Evolutionary conservation across 2,329 filamentous ascomycete genomes (phyloP).

Genomic region (Thelonectria olida): DNA sequence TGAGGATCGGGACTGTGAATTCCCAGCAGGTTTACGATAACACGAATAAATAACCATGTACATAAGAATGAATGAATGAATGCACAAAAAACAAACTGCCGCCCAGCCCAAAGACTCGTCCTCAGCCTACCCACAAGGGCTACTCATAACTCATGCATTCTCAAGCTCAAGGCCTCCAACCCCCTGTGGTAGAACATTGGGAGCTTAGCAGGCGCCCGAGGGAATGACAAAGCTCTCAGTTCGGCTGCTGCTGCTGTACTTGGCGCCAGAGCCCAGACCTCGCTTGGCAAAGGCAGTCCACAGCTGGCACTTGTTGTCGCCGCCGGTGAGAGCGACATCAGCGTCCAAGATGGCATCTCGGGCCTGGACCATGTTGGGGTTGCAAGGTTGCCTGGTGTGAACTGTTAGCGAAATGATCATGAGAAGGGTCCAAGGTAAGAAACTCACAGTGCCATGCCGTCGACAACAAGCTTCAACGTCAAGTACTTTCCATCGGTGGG

Average conservation of each 20-base stretch:
- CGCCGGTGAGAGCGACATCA: slow-evolving; percentile 60
- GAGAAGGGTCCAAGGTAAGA: rapidly evolving
- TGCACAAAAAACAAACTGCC: too few species aligned
- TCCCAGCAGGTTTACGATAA: too few species aligned
- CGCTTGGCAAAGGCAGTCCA: slow-evolving; percentile 67
- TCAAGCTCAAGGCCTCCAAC: too few species aligned
- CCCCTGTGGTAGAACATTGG: too few species aligned
- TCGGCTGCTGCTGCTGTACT: slow-evolving; percentile 39
- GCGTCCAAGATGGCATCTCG: slow-evolving; percentile 66
- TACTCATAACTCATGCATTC: too few species aligned
- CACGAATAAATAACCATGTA: too few species aligned
- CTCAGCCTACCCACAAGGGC: too few species aligned
- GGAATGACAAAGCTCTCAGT: slow-evolving; percentile 45
- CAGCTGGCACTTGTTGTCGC: slow-evolving; percentile 59
- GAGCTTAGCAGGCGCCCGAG: slow-evolving; percentile 33
- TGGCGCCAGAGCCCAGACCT: slow-evolving; percentile 56
- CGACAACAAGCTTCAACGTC: slow-evolving; percentile 60
- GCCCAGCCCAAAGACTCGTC: too few species aligned
- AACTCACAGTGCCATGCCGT: slow-evolving; percentile 57
- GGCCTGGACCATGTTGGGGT: slow-evolving; percentile 61
- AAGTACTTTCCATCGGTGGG: slow-evolving; percentile 63
- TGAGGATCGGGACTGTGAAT: too few species aligned
- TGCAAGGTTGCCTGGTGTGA: slow-evolving; percentile 59
- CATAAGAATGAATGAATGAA: too few species aligned
- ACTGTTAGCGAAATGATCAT: slow-evolving; percentile 5